Percentiles rank a stretch among this genome's conserved stretches.
phyloP scores from a whole-genome alignment of 257 asterid genomes.

The Datura wrightii region DNA sequence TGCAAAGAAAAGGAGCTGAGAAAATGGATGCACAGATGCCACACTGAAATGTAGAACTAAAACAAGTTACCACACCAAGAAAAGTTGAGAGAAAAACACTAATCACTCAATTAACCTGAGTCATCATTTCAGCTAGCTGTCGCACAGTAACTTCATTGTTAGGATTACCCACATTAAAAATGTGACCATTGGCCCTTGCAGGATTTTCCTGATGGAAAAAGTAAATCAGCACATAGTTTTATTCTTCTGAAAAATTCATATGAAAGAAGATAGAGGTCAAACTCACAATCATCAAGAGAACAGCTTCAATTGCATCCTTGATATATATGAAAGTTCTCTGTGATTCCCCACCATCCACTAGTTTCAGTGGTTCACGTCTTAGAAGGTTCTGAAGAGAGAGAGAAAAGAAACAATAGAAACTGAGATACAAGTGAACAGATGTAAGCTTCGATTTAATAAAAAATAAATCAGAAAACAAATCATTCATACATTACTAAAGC shows the following conservation, averaged over 20 bases:
- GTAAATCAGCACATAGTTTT: conserved; percentile 37
- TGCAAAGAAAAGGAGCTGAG: conserved; percentile 24
- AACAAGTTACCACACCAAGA: conserved; percentile 14
- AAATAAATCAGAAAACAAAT: conserved; percentile 28
- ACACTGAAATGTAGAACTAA: background rate
- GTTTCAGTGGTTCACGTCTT: conserved; percentile 88
- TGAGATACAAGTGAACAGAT: conserved; percentile 36
- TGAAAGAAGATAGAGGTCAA: conserved; percentile 27
- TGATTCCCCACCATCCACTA: conserved; percentile 94
- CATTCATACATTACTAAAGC: conserved; percentile 79
- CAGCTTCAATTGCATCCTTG: conserved; percentile 95
- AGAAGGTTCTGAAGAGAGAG: conserved; percentile 64
- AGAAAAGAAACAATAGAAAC: conserved; percentile 27
- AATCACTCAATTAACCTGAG: conserved; percentile 57
- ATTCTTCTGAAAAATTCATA: background rate
- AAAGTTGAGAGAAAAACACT: background rate
- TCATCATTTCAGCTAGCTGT: conserved; percentile 99
- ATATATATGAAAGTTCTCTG: conserved; percentile 92
- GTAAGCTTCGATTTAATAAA: background rate
- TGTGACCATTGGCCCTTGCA: conserved; percentile 88
- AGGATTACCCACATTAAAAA: conserved; percentile 94
- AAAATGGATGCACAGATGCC: background rate
- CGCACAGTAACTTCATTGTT: conserved; percentile 91
- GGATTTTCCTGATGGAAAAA: conserved; percentile 77
- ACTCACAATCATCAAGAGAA: conserved; percentile 88